A percentile compares a stretch with the other conserved stretches of the same genome.
These are phyloP conservation scores for Chlorella vulgaris DNA, from an alignment of 139 green algal species.

Conservation along the genomic window DNA sequence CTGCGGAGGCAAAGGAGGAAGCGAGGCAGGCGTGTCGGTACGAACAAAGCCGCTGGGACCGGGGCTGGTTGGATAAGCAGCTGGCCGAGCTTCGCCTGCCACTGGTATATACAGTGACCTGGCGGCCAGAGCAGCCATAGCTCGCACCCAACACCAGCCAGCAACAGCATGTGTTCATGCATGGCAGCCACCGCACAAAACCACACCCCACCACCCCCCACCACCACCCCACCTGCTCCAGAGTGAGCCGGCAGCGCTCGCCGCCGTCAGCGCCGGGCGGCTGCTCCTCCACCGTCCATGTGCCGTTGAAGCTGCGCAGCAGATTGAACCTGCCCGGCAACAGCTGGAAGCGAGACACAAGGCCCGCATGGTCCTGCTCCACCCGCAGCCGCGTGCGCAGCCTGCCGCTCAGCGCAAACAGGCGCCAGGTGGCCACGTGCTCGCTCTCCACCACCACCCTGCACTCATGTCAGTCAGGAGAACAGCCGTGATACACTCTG, in stretches of 20 bases:
- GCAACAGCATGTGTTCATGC: background rate
- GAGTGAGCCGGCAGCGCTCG: background rate
- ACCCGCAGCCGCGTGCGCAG: slow-evolving; percentile 7
- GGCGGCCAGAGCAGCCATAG: background rate
- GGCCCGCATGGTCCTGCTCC: background rate
- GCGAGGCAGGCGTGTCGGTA: background rate
- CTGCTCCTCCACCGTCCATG: background rate
- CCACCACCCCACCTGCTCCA: background rate
- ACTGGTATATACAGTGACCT: background rate
- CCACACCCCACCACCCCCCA: background rate
- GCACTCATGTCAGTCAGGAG: no score
- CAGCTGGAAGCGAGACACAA: background rate
- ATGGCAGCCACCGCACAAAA: background rate
- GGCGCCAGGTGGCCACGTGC: slow-evolving; percentile 5
- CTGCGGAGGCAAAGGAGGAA: background rate
- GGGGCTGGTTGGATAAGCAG: background rate
- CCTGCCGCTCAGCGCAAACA: background rate
- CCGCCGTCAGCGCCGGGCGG: background rate
- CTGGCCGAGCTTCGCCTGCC: background rate
- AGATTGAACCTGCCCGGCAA: slow-evolving; percentile 3
- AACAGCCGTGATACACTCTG: background rate
- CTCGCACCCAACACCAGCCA: background rate
- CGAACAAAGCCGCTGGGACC: background rate
- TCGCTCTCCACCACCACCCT: slow-evolving; percentile 25
- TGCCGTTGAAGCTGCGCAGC: slow-evolving; percentile 1